Evolutionary conservation across 202 grass and related monocot genomes (phyloP), one percentile per base, ranked within the genome.

Genomic region (Zoysia matrella): DNA sequence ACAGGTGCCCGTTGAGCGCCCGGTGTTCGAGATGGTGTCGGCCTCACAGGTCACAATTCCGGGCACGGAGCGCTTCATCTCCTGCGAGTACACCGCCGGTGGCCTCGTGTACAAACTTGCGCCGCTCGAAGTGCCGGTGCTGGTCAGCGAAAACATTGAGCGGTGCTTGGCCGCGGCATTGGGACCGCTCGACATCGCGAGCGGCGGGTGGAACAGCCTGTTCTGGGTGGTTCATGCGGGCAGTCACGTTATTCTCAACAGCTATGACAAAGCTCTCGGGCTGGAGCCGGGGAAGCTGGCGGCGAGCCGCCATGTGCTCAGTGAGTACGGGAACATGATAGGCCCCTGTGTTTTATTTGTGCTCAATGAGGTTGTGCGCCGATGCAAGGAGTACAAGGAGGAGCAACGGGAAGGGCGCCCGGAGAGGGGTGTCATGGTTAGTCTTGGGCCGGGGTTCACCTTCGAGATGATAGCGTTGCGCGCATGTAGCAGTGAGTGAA

Each of bases 221-320:
- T 84, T 84, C 54, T 84, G 73, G 82, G 65, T 48, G 11, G 54
- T 84, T 53, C 82, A 84, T 46, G 73, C 82, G 0, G 82, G 74
- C 0, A 65, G 74, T 11, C 56, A 10, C 0, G 4, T 0, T 0
- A 79, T 85, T 42, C 4, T 79, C 49, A 22, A 85, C 3, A 42
- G 45, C 43, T 16, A 42, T 6, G 75, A 73, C 18, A 45, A 3
- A 7, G 68, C 11, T 9, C 83, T 85, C 51, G 0, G 7, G 60
- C 43, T 85, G 18, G 50, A 79, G 3, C 68, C 48, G 0, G 13
- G 43, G 6, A 85, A 85, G 75, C 47, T 79, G 43, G 43, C 13
- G 5, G 83, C 60, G 1, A 85, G 75, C 83, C 75, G 75, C 0
- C 16, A 6, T 0, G 83, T 85, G 3, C 43, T 55, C 12, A 55